These are phyloP conservation scores for Linum lewisii DNA, from an alignment of 345 rosid genomes.

Conservation along the genomic window DNA sequence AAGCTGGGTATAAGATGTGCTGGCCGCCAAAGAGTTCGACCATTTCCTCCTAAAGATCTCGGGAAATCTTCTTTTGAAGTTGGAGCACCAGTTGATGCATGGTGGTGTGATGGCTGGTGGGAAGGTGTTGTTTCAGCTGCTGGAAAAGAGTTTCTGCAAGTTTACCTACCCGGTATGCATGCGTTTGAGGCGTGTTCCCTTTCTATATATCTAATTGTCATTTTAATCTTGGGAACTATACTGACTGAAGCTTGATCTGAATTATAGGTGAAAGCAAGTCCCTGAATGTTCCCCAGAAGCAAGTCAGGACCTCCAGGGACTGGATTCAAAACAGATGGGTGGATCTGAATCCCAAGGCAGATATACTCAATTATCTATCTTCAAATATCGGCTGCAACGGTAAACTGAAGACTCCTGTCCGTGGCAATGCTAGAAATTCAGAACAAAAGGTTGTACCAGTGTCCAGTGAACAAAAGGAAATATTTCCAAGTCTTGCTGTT, in stretches of 20 bases:
- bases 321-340: conserved; percentile 40
- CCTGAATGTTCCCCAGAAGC: conserved; percentile 18
- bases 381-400: conserved; percentile 7
- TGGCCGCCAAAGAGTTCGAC: conserved; percentile 35
- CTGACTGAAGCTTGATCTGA: not conserved
- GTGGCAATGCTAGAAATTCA: not conserved
- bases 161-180: conserved; percentile 38
- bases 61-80: conserved; percentile 11
- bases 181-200: not conserved
- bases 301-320: conserved; percentile 32
- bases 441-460: not conserved
- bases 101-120: conserved; percentile 54
- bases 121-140: conserved; percentile 32
- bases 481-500: not conserved
- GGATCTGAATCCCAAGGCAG: conserved; percentile 23
- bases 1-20: conserved; percentile 33
- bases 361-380: conserved; percentile 18
- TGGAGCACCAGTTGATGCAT: conserved; percentile 38
- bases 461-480: not conserved
- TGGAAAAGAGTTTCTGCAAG: conserved; percentile 16
- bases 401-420: not conserved
- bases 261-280: conserved; percentile 28
- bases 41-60: conserved; percentile 22
- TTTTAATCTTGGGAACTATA: not conserved
- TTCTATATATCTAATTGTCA: not conserved